Base-by-base conservation (phyloP, 345 rosid genomes). In the Citrus glauca region DNA sequence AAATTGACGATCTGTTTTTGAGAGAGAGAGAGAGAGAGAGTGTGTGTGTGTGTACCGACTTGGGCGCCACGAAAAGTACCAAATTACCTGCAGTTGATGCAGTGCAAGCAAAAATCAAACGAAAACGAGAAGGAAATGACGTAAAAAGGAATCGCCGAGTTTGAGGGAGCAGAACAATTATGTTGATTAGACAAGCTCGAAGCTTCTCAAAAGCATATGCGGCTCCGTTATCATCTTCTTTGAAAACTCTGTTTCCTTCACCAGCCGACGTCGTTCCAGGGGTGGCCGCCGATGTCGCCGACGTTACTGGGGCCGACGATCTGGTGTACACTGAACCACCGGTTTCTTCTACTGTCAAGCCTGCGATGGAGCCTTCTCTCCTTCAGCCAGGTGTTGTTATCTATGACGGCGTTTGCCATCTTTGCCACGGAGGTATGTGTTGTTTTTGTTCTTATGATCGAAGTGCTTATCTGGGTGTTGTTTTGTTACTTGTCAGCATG, bases 381-480 rank as follows among this genome's bases (percentile, higher is more conserved):
- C 95, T 95, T 32, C 96, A 95, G 90, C 98, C 99, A 33, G 88
- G 98, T 55, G 99, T 93, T 78, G 97, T 92, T 45, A 82, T 95
- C 67, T 95, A 92, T 77, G 98, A 95, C 81, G 97, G 98, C 33
- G 97, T 95, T 82, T 95, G 98, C 82, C 97, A 87, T 86, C 98
- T 95, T 87, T 95, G 99, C 87, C 97, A 95, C 84, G 79, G 91
- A 88, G 97, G 98, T 95, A 82, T 56, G 14, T 56, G 48, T 72
- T 55, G 8, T 28, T 71, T 6, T 7, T n/a, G 25, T 48, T 27
- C 11, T 71, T 7, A n/a, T 73, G 5, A 73, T 60, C 33, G 24
- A 73, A 35, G 32, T 50, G 70, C 28, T 9, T 37, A 4, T 68
- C 72, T 40, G 48, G 76, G n/a, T 40, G 2, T 73, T 27, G 67